Evolutionary conservation across 116 monocot genomes (phyloP), one percentile per base, ranked within the genome.

Genomic region (Cymodocea nodosa): DNA sequence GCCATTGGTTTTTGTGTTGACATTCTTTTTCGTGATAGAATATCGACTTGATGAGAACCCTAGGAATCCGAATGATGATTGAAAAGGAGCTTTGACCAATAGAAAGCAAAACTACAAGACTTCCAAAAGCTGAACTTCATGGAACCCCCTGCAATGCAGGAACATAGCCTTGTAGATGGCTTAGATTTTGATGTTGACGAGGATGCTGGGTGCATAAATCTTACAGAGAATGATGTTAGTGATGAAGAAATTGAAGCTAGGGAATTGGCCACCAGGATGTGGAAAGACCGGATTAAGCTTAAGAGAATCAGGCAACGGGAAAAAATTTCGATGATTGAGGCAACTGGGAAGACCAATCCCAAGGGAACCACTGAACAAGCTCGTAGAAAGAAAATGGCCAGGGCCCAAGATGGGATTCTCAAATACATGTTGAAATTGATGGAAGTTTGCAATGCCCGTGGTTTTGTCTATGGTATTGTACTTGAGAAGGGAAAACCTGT

Each of bases 361-460:
- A 87, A 85, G 67, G 78, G 74, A 1, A 59, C 78, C 16, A 87
- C 87, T 23, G 92, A 87, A 35, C 92, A 92, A 62, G 92, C 92
- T 50, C 80, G 80, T 35, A 73, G 92, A 35, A 92, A 92, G 58
- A 92, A 87, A 60, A 87, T 87, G 84, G 74, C 92, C 25, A 68
- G 92, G 60, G 92, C 92, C 6, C 92, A 92, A 73, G 92, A 92
- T 74, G 92, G 92, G 23, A 92, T 92, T 62, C 72, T 92, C 11
- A 92, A 92, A 71, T 92, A 92, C 75, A 92, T 92, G 92, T 58
- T 92, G 72, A 92, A 92, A 70, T 74, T 92, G 68, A 83, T 92
- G 85, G 82, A 92, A 60, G 92, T 92, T 48, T 92, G 92, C 71
- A 84, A 92, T 71, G 87, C 84, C 30, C 82, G 92, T 63, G 92